phyloP scores from a whole-genome alignment of 2,329 filamentous ascomycete genomes.

The Arthrobotrys musiformis region DNA sequence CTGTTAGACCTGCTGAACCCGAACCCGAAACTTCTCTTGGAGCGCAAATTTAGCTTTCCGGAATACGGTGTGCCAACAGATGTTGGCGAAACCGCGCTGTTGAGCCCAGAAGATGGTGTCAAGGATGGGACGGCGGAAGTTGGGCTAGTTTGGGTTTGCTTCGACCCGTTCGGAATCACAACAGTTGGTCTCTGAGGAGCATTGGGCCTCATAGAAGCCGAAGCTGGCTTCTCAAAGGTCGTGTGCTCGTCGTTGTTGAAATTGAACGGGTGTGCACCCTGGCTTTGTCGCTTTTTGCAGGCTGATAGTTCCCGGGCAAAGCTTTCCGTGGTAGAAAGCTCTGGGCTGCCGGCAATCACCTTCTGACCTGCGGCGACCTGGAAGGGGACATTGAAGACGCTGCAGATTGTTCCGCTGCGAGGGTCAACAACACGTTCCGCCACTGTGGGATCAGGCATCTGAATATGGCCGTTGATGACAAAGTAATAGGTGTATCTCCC shows the following conservation, averaged over 20 bases:
- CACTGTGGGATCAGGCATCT: conserved; percentile 44
- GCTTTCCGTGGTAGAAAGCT: conserved; percentile 34
- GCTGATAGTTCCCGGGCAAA: conserved; percentile 32
- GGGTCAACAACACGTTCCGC: conserved; percentile 32
- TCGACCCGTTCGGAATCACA: conserved; percentile 13
- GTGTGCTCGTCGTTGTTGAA: background rate
- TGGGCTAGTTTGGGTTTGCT: conserved; percentile 19
- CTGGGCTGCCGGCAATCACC: conserved; percentile 35
- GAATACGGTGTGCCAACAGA: conserved; percentile 35
- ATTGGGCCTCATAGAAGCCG: conserved; percentile 8
- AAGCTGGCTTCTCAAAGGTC: background rate
- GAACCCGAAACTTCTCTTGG: conserved; percentile 41
- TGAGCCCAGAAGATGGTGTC: conserved; percentile 36
- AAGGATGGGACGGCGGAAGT: conserved; percentile 34
- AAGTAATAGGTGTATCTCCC: conserved; percentile 58
- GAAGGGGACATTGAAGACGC: conserved; percentile 35
- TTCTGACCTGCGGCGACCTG: conserved; percentile 30
- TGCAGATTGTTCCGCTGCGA: conserved; percentile 48
- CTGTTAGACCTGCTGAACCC: conserved; percentile 40
- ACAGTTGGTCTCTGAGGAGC: conserved; percentile 30
- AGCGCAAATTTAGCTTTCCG: conserved; percentile 24
- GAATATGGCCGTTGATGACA: conserved; percentile 46
- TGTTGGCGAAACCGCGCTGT: conserved; percentile 29
- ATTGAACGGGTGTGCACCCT: conserved; percentile 12
- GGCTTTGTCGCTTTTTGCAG: conserved; percentile 30